phyloP scores from a whole-genome alignment of 2,329 filamentous ascomycete species.

The Arthroderma uncinatum region DNA sequence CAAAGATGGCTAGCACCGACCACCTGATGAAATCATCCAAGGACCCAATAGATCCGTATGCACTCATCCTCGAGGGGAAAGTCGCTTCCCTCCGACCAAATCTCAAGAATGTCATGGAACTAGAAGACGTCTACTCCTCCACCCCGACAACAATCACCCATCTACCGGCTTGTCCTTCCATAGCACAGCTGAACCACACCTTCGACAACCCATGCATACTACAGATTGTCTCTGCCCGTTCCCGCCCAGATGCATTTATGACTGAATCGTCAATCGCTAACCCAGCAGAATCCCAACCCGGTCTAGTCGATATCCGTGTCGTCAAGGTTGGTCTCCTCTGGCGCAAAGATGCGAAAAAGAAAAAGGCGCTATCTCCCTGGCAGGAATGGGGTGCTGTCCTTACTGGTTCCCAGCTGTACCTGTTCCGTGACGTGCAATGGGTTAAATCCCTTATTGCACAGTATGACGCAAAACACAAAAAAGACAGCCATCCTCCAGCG shows the following conservation, averaged over 20 bases:
- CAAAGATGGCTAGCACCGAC: slow-evolving; percentile 55
- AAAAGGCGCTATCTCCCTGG: slow-evolving; percentile 90
- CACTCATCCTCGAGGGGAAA: slow-evolving; percentile 81
- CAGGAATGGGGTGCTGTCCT: slow-evolving; percentile 97
- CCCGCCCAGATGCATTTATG: slow-evolving; percentile 90
- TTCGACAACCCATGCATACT: slow-evolving; percentile 87
- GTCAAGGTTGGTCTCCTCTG: slow-evolving; percentile 91
- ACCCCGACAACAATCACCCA: slow-evolving; percentile 57
- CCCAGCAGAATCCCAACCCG: slow-evolving; percentile 74
- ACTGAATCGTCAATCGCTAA: slow-evolving; percentile 74
- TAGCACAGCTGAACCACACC: slow-evolving; percentile 70
- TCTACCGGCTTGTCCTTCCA: slow-evolving; percentile 46
- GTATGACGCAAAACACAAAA: slow-evolving; percentile 68
- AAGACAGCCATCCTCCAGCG: slow-evolving; percentile 57
- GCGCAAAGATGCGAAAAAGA: slow-evolving; percentile 89
- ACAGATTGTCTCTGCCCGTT: slow-evolving; percentile 89
- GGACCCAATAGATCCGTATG: slow-evolving; percentile 91
- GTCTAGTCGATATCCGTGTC: slow-evolving; percentile 93
- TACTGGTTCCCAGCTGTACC: slow-evolving; percentile 92
- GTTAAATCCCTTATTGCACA: slow-evolving; percentile 84
- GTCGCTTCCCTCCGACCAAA: slow-evolving; percentile 72
- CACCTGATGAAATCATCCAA: slow-evolving; percentile 54
- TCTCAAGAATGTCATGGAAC: slow-evolving; percentile 79
- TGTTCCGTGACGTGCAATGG: slow-evolving; percentile 90
- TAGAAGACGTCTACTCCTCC: slow-evolving; percentile 88